Evolutionary conservation across 345 rosid species (phyloP), one percentile per base, ranked within the genome.

Genomic region (Hirschfeldia incana): DNA sequence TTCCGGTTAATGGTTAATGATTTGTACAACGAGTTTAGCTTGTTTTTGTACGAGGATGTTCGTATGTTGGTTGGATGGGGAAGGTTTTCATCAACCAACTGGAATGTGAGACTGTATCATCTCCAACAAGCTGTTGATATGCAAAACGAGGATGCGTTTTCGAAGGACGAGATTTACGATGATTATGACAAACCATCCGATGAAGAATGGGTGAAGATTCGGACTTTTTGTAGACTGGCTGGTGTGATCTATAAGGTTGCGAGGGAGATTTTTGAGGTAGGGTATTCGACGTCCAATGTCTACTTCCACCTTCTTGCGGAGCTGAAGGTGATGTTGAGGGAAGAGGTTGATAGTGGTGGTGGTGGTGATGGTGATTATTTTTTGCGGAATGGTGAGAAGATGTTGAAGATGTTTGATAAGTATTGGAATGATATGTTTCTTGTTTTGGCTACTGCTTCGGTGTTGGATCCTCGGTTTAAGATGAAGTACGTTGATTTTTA

Each of bases 401-500:
- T 64, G 1, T 8, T 70, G 65, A 53, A 27, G 70, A 86, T 67
- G 82, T 87, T 90, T 42, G 89, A 92, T 79, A 82, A 78, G 70
- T 93, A 91, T 53, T 91, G 97, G 94, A 89, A 76, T 69, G 82
- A 86, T 8, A 87, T 89, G 85, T 90, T 84, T 81, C 86, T 94
- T 66, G 79, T 88, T 67, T 78, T 94, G 81, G 91, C 96, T 0
- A 69, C 83, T 83, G 96, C 94, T 32, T 93, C 87, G n/a, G 88
- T 87, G 6, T 85, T 94, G 78, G 98, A 92, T 79, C 98, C 98
- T 28, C 88, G 97, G 73, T 89, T 87, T 82, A 92, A 92, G 82
- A 84, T 88, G 93, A 92, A 89, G 83, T 87, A 92, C 61, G 62
- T 93, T 7, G 92, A 91, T 69, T 90, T 90, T 75, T 91, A 87